Conservation (phyloP, 352 stramenopile species). For the Blastocystis sp. region DNA sequence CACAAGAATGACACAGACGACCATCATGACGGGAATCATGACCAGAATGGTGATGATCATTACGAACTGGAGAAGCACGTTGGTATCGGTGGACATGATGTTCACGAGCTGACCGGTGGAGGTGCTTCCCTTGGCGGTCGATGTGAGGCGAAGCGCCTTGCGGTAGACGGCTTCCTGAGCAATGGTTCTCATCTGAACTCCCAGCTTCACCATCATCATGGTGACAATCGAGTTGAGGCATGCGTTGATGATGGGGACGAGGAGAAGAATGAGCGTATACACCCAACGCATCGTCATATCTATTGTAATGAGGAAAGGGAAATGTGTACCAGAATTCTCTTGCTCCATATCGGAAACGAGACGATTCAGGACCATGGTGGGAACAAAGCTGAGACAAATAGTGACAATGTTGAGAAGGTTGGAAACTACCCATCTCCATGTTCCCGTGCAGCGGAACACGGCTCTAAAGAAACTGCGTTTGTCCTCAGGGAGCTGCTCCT, state of each 20-base stretch:
- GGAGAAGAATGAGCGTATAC: neutral
- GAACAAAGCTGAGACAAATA: slow-evolving; percentile 25
- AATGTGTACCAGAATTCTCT: neutral
- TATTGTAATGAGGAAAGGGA: neutral
- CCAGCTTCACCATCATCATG: slow-evolving; percentile 49
- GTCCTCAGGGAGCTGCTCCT: neutral
- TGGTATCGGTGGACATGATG: slow-evolving; percentile 47
- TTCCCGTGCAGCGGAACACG: slow-evolving; percentile 1
- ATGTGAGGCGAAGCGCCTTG: slow-evolving; percentile 62
- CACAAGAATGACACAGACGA: neutral
- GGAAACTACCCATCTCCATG: neutral
- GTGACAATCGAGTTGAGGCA: neutral
- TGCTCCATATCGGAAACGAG: slow-evolving; percentile 28
- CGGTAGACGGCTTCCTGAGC: slow-evolving; percentile 62
- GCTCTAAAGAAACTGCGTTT: neutral
- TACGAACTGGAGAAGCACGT: slow-evolving; percentile 18
- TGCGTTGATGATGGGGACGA: slow-evolving; percentile 17
- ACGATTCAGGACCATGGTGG: slow-evolving; percentile 3
- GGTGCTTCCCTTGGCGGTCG: slow-evolving; percentile 59
- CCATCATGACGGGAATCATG: slow-evolving; percentile 41
- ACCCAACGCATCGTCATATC: neutral
- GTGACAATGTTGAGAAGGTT: neutral
- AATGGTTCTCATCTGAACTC: slow-evolving; percentile 5
- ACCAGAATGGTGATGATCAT: slow-evolving; percentile 31
- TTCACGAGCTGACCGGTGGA: slow-evolving; percentile 59